Conservation (phyloP, 2,329 filamentous ascomycete genomes). For the Arthrobotrys conoides region DNA sequence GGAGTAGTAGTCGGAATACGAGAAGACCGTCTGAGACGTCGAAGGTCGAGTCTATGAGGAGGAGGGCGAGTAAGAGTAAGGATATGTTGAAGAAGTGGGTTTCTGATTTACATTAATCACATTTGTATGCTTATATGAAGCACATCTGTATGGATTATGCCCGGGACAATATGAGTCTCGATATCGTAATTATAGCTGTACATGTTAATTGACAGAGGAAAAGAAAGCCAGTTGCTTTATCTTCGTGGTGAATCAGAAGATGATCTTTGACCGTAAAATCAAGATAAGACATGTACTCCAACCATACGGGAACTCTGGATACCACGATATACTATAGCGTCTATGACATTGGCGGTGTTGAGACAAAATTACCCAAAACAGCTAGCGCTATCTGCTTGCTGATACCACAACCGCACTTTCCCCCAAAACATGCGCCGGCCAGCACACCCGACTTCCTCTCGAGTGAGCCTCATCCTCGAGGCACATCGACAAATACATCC, state of each 20-base stretch:
- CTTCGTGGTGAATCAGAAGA: too few relatives aligned
- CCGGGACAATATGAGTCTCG: too few relatives aligned
- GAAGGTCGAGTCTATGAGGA: background rate
- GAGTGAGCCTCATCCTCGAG: constrained; percentile 18
- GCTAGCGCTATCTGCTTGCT: constrained; percentile 11
- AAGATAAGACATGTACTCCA: too few relatives aligned
- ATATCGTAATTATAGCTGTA: too few relatives aligned
- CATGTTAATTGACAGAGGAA: too few relatives aligned
- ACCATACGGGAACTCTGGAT: too few relatives aligned
- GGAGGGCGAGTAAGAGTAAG: constrained; percentile 30
- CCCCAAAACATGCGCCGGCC: background rate
- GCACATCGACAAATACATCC: constrained; percentile 16
- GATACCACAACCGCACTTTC: constrained; percentile 2
- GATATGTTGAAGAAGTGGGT: constrained; percentile 38
- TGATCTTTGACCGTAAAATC: too few relatives aligned
- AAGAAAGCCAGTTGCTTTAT: too few relatives aligned
- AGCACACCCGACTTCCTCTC: background rate
- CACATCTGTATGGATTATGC: background rate
- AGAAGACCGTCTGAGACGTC: background rate
- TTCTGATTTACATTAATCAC: constrained; percentile 8
- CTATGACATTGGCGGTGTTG: constrained; percentile 1
- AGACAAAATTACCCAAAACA: background rate
- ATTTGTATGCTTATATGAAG: background rate
- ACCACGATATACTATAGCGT: too few relatives aligned
- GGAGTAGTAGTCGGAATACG: too few relatives aligned